A percentile compares a stretch with the other conserved stretches of the same genome.
Conservation (phyloP, 495 filamentous ascomycete genomes). For the Cairneyella variabilis region DNA sequence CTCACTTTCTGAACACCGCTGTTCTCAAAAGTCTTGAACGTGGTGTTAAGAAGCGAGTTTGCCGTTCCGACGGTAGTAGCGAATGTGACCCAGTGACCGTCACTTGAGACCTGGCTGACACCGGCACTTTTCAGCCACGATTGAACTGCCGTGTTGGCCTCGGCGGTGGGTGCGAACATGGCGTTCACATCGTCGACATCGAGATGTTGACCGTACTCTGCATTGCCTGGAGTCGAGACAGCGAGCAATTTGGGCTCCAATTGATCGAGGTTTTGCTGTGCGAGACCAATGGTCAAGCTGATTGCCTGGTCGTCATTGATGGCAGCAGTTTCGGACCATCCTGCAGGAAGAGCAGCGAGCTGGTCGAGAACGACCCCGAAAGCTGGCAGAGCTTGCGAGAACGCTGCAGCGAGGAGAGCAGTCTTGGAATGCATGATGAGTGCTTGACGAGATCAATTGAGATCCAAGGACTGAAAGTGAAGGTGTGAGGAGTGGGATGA, state of each 20-base stretch:
- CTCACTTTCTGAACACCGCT: conserved; percentile 39
- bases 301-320: conserved; percentile 26
- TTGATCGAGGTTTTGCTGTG: conserved; percentile 47
- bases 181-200: conserved; percentile 47
- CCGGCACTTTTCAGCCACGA: conserved; percentile 48
- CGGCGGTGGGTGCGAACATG: conserved; percentile 45
- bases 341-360: conserved; percentile 38
- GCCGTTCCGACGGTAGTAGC: conserved; percentile 42
- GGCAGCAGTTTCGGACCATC: conserved; percentile 39
- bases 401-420: conserved; percentile 18
- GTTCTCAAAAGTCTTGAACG: conserved; percentile 39
- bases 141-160: conserved; percentile 35
- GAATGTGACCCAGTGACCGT: conserved; percentile 47
- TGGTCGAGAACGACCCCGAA: conserved; percentile 47
- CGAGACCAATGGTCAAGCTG: conserved; percentile 38
- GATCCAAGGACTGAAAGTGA: neutral
- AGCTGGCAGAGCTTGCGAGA: conserved; percentile 34
- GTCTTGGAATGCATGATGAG: conserved; percentile 24
- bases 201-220: conserved; percentile 54
- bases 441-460: neutral
- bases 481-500: neutral
- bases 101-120: conserved; percentile 39
- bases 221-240: conserved; percentile 52
- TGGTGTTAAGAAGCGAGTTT: conserved; percentile 46
- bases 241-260: conserved; percentile 49